phyloP scores from a whole-genome alignment of 1,139 yeast species.

The Magnusiomyces paraingens region DNA sequence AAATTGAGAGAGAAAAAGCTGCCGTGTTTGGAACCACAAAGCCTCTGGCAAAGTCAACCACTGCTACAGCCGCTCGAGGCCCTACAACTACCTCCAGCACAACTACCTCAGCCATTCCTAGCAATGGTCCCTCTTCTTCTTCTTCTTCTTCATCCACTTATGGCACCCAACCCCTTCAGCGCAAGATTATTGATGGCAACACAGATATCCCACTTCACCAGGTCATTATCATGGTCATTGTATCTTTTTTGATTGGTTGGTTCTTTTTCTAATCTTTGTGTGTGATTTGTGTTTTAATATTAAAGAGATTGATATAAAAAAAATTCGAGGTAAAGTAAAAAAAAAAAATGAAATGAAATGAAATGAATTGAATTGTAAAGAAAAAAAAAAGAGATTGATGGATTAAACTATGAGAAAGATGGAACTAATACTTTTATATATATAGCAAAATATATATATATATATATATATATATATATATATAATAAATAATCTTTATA shows the following conservation, averaged over 20 bases:
- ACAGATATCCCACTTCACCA: slow-evolving; percentile 1
- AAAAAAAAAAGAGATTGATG: neutral
- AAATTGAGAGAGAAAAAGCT: neutral
- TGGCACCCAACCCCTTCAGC: neutral
- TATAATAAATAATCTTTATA: too few relatives aligned
- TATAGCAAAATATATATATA: too few relatives aligned
- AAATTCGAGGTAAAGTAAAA: neutral
- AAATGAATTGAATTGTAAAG: neutral
- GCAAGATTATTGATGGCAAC: neutral
- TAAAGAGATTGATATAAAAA: neutral
- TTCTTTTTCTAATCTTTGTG: slow-evolving; percentile 1
- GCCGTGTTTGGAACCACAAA: neutral
- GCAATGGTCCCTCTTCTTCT: too few relatives aligned
- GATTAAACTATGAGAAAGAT: too few relatives aligned
- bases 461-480: too few relatives aligned
- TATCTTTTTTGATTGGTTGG: slow-evolving; percentile 8
- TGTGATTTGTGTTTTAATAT: too few relatives aligned
- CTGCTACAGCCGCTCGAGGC: neutral
- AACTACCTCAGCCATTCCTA: neutral
- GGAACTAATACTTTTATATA: too few relatives aligned
- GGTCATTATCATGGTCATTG: neutral
- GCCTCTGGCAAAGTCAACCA: neutral
- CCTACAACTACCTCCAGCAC: neutral
- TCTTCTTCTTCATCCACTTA: too few relatives aligned
- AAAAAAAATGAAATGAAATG: neutral